Evolutionary conservation across 148 eudicot genomes (phyloP).

Genomic region (Drosera capensis): DNA sequence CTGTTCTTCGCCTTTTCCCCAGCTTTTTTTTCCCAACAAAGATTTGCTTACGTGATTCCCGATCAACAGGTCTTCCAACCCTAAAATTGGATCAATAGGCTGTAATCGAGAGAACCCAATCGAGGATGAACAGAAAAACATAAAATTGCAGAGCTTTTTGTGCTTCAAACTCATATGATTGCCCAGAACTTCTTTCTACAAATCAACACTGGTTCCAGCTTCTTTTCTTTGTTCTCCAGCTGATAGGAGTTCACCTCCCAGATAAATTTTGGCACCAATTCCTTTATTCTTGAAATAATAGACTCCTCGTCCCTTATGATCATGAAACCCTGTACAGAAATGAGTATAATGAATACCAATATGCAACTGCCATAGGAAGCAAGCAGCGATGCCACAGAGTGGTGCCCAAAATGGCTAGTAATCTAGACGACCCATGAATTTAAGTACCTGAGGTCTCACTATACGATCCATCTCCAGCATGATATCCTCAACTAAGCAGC

Average conservation of each 20-base stretch:
- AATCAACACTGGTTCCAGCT: constrained; percentile 42
- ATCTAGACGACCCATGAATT: too few relatives aligned
- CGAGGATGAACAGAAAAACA: too few relatives aligned
- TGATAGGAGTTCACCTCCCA: constrained; percentile 66
- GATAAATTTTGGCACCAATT: constrained; percentile 55
- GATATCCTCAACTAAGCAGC: constrained; percentile 74
- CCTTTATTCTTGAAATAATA: constrained; percentile 36
- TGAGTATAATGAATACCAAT: neutral
- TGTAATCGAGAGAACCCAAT: too few relatives aligned
- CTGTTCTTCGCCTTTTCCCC: too few relatives aligned
- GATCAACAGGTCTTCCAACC: too few relatives aligned
- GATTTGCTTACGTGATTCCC: too few relatives aligned
- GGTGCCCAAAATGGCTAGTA: too few relatives aligned
- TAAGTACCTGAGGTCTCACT: constrained; percentile 70
- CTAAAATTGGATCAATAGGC: too few relatives aligned
- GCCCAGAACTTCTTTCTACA: constrained; percentile 94
- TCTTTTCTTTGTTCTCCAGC: constrained; percentile 49
- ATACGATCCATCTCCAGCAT: constrained; percentile 95
- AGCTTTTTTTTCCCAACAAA: too few relatives aligned
- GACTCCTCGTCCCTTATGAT: constrained; percentile 67
- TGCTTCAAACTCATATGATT: constrained; percentile 25
- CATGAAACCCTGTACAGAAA: constrained; percentile 58
- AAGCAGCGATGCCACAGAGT: neutral
- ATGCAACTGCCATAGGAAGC: neutral
- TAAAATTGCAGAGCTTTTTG: too few relatives aligned